Conservation (phyloP, 2,329 filamentous ascomycete genomes). For the Ceratocystis cubensis region DNA sequence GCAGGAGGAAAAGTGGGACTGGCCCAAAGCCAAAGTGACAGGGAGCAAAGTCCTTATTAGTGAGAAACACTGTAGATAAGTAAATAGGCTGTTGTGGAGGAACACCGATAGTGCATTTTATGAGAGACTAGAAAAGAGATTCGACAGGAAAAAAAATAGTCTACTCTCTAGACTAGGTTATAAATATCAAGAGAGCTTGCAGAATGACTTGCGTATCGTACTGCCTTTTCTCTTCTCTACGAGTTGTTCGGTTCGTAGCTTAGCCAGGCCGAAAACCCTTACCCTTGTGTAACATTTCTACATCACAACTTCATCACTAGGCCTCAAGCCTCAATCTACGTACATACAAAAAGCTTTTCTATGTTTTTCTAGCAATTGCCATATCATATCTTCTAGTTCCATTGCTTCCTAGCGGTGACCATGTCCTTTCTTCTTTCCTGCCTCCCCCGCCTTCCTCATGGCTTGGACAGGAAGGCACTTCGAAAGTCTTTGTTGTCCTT, state of each 20-base stretch:
- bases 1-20: neutral
- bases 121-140: no score
- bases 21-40: no score
- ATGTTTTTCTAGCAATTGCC: neutral
- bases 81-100: neutral
- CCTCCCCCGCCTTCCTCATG: neutral
- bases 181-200: no score
- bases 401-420: neutral
- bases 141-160: no score
- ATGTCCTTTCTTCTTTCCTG: neutral
- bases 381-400: no score
- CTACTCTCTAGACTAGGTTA: no score
- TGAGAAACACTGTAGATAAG: neutral
- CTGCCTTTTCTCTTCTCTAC: neutral
- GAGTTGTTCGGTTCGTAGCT: neutral
- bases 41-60: neutral
- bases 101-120: no score
- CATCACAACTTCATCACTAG: neutral
- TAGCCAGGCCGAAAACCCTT: neutral
- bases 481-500: constrained; percentile 9
- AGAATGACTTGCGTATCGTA: no score
- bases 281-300: neutral
- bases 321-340: neutral
- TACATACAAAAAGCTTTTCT: neutral
- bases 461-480: neutral